Evolutionary conservation across 2,329 filamentous ascomycete species (phyloP), one percentile per base, ranked within the genome.

Genomic region (Cytospora piceae): DNA sequence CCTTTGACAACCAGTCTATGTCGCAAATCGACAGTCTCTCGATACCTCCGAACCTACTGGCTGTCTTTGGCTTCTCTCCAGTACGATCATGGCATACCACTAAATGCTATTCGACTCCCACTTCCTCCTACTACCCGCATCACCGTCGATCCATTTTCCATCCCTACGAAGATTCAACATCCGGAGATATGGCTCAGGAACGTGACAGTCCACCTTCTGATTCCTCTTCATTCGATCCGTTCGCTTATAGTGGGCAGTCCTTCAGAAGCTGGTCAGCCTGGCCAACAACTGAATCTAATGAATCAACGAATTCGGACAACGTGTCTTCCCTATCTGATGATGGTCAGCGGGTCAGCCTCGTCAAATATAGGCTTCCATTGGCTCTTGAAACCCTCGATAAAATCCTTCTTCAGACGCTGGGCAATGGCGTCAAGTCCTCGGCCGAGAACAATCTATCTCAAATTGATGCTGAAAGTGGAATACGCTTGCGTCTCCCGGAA

Each of bases 281-380:
- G n/a, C n/a, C 46, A 9, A 20, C 22, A 14, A 11, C 46, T 20
- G n/a, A 24, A 9, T n/a, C 12, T 17, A 24, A 3, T 14, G n/a
- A 22, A 7, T 12, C 22, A n/a, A 7, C 8, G 15, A 49, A 22
- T 7, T 4, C 12, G 46, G 46, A 9, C n/a, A 49, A 22, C 46
- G 46, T 14, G 9, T 22, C n/a, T 20, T 11, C n/a, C n/a, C 46
- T 5, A 7, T n/a, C 46, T 2, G 69, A 73, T 29, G 72, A 76
- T 20, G 67, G 73, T 54, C 64, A 69, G 4, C 68, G 74, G 3
- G 73, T 78, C 39, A 78, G 83, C 70, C 85, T 83, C 81, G 77
- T 74, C 46, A 73, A 77, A 59, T 84, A 82, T 68, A 76, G 79
- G 3, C 81, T 82, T 4, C 84, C 84, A 0, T 69, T 72, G 14